A percentile compares a stretch with the other conserved stretches of the same genome.
phyloP scores from a whole-genome alignment of 2,329 filamentous ascomycete species.

The Lachnellula subtilissima region DNA sequence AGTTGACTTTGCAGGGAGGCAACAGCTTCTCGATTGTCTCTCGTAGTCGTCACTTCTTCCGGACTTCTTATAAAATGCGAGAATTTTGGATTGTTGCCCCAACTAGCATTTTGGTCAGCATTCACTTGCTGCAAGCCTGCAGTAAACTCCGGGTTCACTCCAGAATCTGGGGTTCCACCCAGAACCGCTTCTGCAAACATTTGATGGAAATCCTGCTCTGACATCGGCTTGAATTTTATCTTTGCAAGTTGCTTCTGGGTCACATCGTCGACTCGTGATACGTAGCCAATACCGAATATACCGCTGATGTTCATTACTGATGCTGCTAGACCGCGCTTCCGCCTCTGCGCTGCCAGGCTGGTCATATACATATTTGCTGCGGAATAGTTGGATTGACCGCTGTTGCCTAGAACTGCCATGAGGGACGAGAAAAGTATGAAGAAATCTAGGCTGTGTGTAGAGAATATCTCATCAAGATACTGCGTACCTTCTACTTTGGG shows the following conservation, averaged over 20 bases:
- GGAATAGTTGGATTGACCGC: slow-evolving; percentile 41
- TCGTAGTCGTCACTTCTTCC: neutral
- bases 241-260: neutral
- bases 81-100: neutral
- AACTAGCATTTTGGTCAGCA: neutral
- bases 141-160: neutral
- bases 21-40: neutral
- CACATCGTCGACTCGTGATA: neutral
- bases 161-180: slow-evolving; percentile 20
- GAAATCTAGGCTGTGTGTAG: slow-evolving; percentile 32
- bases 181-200: slow-evolving; percentile 39
- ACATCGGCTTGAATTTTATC: slow-evolving; percentile 2
- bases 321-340: slow-evolving; percentile 35
- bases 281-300: slow-evolving; percentile 41
- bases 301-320: slow-evolving; percentile 37
- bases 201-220: slow-evolving; percentile 38
- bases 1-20: neutral
- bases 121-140: neutral
- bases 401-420: slow-evolving; percentile 27
- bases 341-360: slow-evolving; percentile 34
- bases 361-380: slow-evolving; percentile 43
- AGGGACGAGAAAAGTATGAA: slow-evolving; percentile 36
- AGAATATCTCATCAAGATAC: slow-evolving; percentile 32
- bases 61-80: neutral
- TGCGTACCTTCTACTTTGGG: slow-evolving; percentile 35